These are phyloP conservation scores for Cymodocea nodosa DNA, from an alignment of 116 monocot species.

Conservation along the genomic window DNA sequence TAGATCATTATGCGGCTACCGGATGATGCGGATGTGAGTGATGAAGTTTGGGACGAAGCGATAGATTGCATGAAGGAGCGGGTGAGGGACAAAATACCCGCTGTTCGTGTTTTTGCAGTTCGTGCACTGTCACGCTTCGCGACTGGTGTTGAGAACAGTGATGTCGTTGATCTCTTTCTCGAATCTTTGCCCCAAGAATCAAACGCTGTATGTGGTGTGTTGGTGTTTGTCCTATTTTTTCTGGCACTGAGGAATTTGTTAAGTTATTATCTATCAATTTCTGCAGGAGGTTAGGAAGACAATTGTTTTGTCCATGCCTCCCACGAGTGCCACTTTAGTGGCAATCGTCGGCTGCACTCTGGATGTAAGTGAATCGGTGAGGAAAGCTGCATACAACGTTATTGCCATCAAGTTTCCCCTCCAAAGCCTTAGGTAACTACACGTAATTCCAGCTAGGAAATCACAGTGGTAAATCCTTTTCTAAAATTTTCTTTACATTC, in stretches of 20 bases:
- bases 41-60: slow-evolving; percentile 90
- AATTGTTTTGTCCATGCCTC: slow-evolving; percentile 61
- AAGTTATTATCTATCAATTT: neutral
- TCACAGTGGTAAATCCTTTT: neutral
- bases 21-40: slow-evolving; percentile 83
- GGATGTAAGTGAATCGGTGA: slow-evolving; percentile 75
- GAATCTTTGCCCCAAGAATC: slow-evolving; percentile 45
- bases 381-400: slow-evolving; percentile 63
- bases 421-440: slow-evolving; percentile 73
- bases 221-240: neutral
- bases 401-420: slow-evolving; percentile 81
- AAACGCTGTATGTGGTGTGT: slow-evolving; percentile 42
- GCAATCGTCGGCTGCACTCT: slow-evolving; percentile 55
- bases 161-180: slow-evolving; percentile 51
- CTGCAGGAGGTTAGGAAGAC: slow-evolving; percentile 67
- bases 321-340: slow-evolving; percentile 38
- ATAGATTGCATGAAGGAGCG: slow-evolving; percentile 75
- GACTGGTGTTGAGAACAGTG: slow-evolving; percentile 37
- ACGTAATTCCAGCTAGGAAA: neutral
- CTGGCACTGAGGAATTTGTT: neutral
- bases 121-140: slow-evolving; percentile 77
- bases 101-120: slow-evolving; percentile 66
- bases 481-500: neutral
- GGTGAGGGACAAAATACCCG: slow-evolving; percentile 58
- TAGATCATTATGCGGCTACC: slow-evolving; percentile 83